phyloP scores from a whole-genome alignment of 2,329 filamentous ascomycete genomes.

The Celoporthe dispersa region DNA sequence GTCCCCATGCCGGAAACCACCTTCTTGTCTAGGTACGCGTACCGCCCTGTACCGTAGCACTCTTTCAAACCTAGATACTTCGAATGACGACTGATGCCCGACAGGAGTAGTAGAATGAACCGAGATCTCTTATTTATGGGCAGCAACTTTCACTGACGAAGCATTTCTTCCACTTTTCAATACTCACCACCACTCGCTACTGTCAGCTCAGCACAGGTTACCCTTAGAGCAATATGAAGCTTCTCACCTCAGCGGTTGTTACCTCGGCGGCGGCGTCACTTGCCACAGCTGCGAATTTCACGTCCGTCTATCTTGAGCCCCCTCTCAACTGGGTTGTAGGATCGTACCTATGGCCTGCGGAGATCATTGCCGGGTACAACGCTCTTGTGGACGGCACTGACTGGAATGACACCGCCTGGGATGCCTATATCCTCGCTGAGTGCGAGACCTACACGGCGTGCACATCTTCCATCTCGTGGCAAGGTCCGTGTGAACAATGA shows the following conservation, averaged over 20 bases:
- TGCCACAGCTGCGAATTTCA: conserved; percentile 21
- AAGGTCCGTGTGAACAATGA: conserved; percentile 14
- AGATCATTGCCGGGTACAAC: conserved; percentile 28
- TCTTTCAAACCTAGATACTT: neutral
- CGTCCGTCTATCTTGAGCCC: conserved; percentile 22
- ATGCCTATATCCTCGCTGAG: conserved; percentile 17
- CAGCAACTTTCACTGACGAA: neutral
- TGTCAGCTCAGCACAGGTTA: too few relatives aligned
- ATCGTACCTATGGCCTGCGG: conserved; percentile 18
- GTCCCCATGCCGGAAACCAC: conserved; percentile 17
- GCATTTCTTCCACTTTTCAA: neutral
- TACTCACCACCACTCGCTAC: too few relatives aligned
- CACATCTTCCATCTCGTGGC: conserved; percentile 24
- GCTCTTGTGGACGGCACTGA: conserved; percentile 10
- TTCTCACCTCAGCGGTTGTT: neutral
- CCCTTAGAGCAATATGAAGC: conserved; percentile 11
- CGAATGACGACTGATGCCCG: neutral
- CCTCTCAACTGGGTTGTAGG: conserved; percentile 27
- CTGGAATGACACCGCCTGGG: conserved; percentile 21
- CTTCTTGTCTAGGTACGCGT: conserved; percentile 24
- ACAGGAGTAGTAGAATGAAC: neutral
- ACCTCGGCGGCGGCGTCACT: conserved; percentile 14
- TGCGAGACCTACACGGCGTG: conserved; percentile 24
- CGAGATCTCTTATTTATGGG: neutral
- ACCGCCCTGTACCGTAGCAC: conserved; percentile 1